Base-by-base conservation (phyloP, 768 basidiomycete genomes). In the Suillus hirtellus region DNA sequence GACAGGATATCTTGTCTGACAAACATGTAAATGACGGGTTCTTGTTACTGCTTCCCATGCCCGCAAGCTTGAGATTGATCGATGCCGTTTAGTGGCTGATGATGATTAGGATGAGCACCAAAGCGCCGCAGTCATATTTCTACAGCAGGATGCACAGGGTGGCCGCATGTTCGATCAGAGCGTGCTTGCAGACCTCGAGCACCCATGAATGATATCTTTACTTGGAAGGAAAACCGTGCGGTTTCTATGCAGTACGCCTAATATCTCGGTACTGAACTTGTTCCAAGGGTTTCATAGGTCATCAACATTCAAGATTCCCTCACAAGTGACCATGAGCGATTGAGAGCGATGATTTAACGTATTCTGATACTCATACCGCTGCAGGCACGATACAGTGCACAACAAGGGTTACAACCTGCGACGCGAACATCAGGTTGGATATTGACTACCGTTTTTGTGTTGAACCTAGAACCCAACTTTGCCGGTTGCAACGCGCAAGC, bases 301-400 rank as follows among this genome's bases (percentile, higher is more conserved):
- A 6, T 86, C 87, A 27, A 82, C 87, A 1, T 95, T 92, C 74
- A 89, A 88, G 59, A 85, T 94, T 67, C 93, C 93, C 0, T 85
- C 88, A n/a, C 79, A 92, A 68, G 90, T 92, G 6, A 94, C 93
- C 1, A 77, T 90, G 14, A 93, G 89, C 59, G 91, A 93, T 67
- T 31, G 31, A 31, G 10, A 5, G 10, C 2, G 19, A 53, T 8
- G 10, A 11, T 19, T 34, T 17, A 6, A 53, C 4, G 10, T 17
- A 10, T 34, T 53, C 52, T 53, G 50, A 52, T 52, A 31, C 50
- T 52, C 17, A 53, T 53, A 19, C 50, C 27, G 31, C 31, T 53
- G 52, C 5, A 34, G 31, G 10, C 31, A 34, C 19, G 31, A 53
- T 17, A 34, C 31, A 10, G 10, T 53, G 31, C 52, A 31, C 52